Conservation (phyloP, 148 eudicot genomes). For the Amaranthus palmeri region DNA sequence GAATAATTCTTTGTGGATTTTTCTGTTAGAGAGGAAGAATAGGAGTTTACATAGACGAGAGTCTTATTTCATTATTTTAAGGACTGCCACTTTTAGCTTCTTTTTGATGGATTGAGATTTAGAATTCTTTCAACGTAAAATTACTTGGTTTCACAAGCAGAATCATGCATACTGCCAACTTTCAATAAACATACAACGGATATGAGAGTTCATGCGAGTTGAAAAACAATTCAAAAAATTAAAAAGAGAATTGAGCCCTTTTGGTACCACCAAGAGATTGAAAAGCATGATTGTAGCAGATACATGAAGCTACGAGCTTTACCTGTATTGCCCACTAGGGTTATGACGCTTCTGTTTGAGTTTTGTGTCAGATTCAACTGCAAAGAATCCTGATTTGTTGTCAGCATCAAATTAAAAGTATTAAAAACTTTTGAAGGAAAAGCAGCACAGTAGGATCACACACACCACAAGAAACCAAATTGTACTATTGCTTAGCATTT, state of each 20-base stretch:
- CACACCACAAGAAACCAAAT: not conserved
- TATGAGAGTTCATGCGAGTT: not conserved
- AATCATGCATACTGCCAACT: no score
- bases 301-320: constrained; percentile 2
- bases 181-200: no score
- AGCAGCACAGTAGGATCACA: not conserved
- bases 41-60: no score
- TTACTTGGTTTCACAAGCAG: no score
- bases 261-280: not conserved
- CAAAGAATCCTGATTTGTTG: constrained; percentile 36
- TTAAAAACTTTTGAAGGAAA: not conserved
- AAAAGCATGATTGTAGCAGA: not conserved
- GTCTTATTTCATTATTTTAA: no score
- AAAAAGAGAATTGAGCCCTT: not conserved
- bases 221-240: not conserved
- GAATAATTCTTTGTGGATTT: no score
- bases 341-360: constrained; percentile 42
- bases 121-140: no score
- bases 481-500: not conserved
- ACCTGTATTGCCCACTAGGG: constrained; percentile 81
- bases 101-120: no score
- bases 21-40: no score
- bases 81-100: no score
- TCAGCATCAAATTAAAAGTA: not conserved
- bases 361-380: constrained; percentile 50